Percentiles rank a stretch among this genome's conserved stretches.
Evolutionary conservation across 2,329 filamentous ascomycete genomes (phyloP).

Genomic region (Ophiostoma triangulosporum): DNA sequence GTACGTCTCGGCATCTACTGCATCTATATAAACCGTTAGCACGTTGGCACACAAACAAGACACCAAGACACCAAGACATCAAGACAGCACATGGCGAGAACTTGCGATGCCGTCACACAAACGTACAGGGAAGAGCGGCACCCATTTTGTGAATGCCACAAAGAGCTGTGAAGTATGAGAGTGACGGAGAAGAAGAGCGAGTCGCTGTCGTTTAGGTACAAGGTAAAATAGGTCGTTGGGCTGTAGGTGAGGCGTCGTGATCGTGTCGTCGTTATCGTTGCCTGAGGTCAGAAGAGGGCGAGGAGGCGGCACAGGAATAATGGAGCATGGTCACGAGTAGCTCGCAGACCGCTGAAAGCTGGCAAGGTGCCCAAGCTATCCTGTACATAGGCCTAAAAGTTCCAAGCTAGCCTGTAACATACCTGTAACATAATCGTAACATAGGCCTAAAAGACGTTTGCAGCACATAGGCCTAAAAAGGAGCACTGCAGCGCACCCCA

Average conservation of each 20-base stretch:
- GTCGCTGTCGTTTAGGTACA: background rate
- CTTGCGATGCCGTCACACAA: background rate
- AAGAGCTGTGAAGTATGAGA: background rate
- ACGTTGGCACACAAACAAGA: background rate
- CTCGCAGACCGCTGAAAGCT: too few species aligned
- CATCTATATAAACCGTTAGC: slow-evolving; percentile 47
- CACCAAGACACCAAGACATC: too few species aligned
- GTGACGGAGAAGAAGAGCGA: background rate
- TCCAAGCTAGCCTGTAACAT: too few species aligned
- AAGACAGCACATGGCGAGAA: background rate
- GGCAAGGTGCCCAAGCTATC: too few species aligned
- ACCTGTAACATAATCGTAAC: too few species aligned
- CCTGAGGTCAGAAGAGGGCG: too few species aligned
- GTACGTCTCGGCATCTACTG: slow-evolving; percentile 91
- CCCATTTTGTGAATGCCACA: slow-evolving; percentile 9
- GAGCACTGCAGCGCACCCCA: background rate
- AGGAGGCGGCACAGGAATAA: too few species aligned
- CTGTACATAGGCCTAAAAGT: too few species aligned
- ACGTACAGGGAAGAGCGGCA: slow-evolving; percentile 13
- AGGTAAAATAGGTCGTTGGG: background rate
- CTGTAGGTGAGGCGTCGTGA: background rate
- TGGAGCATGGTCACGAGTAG: too few species aligned
- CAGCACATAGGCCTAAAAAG: background rate
- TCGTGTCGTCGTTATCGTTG: background rate
- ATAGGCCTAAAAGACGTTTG: slow-evolving; percentile 1